Base-by-base conservation (phyloP, 306 rosid genomes). In the Herpetospermum pedunculosum region DNA sequence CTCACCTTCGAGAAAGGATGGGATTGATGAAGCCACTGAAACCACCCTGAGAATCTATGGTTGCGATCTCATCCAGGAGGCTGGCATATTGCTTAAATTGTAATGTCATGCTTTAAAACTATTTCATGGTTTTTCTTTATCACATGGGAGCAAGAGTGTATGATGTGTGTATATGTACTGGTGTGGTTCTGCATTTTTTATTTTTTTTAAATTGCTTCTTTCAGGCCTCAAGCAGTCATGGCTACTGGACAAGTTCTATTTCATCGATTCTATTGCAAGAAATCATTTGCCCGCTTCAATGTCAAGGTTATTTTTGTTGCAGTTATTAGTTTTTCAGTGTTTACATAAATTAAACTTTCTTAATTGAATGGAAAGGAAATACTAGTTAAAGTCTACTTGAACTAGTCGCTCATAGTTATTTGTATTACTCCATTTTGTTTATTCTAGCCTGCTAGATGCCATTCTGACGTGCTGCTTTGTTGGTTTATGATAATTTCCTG, bases 191-290 rank as follows among this genome's bases (percentile, higher is more conserved):
- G 68, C 38, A 38, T 46, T 26, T 47, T 50, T 81, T 76, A 13
- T 78, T 83, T 81, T 75, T 67, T 50, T 6, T 53, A 81, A 59
- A 35, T 69, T 37, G 49, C 34, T 21, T 76, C 41, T 68, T 83
- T 50, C 81, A 91, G 99, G 75, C 96, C 97, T 32, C 97, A 91
- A 67, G 99, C 99, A 4, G 97, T 91, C 71, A 94, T 94, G 99
- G 99, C 97, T 70, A 91, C 99, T 41, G 97, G 96, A 13, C 97
- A 94, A 82, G 99, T 94, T 78, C 82, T 91, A 25, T 94, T 94
- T 80, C 99, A 89, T 76, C 97, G 92, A 23, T 94, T 94, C 86
- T 91, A 88, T 76, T 91, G 99, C 81, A 94, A 94, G 87, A 91
- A 94, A 82, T 94, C 97, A 10, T 87, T 94, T 85, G 96, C 96